Conservation (phyloP, 2,329 filamentous ascomycete species). For the Colletotrichum sp. region DNA sequence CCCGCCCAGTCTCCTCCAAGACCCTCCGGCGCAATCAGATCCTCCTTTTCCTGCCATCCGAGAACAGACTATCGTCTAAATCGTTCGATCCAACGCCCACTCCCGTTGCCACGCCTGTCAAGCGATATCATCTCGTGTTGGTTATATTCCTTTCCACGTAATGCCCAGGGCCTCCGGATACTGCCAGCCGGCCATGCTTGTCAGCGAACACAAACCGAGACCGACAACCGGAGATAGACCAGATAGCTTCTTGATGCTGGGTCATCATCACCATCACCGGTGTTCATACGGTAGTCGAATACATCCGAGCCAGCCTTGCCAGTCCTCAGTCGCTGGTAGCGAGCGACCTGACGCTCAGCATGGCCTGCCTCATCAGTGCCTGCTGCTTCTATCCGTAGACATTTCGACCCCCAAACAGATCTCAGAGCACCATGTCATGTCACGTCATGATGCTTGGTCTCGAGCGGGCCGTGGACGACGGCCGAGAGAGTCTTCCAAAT, state of each 20-base stretch:
- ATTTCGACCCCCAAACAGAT: background rate
- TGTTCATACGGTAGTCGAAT: background rate
- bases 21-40: background rate
- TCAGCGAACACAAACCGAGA: background rate
- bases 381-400: background rate
- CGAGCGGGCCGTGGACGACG: background rate
- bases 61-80: background rate
- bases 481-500: background rate
- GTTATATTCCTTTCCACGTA: background rate
- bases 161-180: background rate
- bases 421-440: background rate
- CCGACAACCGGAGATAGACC: background rate
- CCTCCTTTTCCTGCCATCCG: background rate
- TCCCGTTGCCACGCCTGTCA: background rate
- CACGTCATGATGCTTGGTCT: background rate
- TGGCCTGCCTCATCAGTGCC: background rate
- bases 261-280: background rate
- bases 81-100: background rate
- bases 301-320: background rate
- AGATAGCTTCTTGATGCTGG: background rate
- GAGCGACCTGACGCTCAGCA: background rate
- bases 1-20: background rate
- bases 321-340: background rate
- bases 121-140: slow-evolving; percentile 5
- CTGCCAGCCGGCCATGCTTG: background rate